Conservation (phyloP, 805 yeast genomes). For the Candida ulmi region DNA sequence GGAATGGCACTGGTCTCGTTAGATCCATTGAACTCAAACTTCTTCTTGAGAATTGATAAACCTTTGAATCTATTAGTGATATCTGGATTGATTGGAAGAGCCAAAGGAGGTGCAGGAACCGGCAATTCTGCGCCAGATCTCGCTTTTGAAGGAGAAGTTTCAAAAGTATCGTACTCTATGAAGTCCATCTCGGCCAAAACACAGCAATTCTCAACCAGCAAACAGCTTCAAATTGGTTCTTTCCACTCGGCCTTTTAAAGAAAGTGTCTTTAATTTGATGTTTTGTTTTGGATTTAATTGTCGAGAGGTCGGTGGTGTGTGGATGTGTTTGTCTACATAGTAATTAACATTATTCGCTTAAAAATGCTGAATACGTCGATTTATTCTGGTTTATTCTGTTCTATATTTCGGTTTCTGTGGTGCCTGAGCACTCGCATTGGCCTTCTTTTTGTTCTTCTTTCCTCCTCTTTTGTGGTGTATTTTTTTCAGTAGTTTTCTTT, state of each 20-base stretch:
- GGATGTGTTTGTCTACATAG: too few species aligned
- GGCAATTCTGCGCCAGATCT: conserved; percentile 12
- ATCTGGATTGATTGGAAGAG: conserved; percentile 30
- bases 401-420: conserved; percentile 12
- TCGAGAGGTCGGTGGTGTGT: too few species aligned
- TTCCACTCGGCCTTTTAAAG: too few species aligned
- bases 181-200: conserved; percentile 19
- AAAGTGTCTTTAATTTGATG: too few species aligned
- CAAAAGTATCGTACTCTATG: conserved; percentile 21
- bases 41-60: conserved; percentile 28
- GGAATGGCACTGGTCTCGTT: background rate
- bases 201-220: too few species aligned
- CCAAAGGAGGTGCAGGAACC: conserved; percentile 36
- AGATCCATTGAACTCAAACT: conserved; percentile 1
- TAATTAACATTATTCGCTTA: too few species aligned
- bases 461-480: conserved; percentile 20
- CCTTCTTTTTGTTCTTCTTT: conserved; percentile 19
- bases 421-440: background rate
- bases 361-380: too few species aligned
- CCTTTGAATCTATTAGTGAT: conserved; percentile 31
- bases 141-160: background rate
- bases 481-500: conserved; percentile 18
- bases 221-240: too few species aligned
- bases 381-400: conserved; percentile 16
- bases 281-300: too few species aligned